phyloP scores from a whole-genome alignment of 805 yeast genomes.

The Cyberlindnera lachancei region DNA sequence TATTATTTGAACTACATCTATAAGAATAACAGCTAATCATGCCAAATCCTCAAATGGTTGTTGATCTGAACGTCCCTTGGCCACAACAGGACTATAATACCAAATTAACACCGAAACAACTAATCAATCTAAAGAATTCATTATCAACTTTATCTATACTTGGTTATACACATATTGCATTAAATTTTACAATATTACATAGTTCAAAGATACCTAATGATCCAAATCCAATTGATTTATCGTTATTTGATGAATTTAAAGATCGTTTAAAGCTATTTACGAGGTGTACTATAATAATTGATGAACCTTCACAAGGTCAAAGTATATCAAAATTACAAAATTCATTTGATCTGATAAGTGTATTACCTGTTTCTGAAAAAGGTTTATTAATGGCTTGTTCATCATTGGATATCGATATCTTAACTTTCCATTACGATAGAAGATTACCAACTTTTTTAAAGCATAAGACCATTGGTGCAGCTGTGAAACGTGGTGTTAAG shows the following conservation, averaged over 20 bases:
- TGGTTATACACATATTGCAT: slow-evolving; percentile 72
- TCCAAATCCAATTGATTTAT: slow-evolving; percentile 35
- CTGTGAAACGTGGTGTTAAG: slow-evolving; percentile 72
- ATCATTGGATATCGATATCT: slow-evolving; percentile 71
- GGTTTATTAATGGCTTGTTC: slow-evolving; percentile 69
- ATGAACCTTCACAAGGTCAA: slow-evolving; percentile 73
- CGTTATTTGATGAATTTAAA: slow-evolving; percentile 18
- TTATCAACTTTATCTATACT: slow-evolving; percentile 46
- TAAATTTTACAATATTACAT: slow-evolving; percentile 48
- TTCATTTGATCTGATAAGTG: slow-evolving; percentile 72
- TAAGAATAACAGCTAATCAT: too few relatives aligned
- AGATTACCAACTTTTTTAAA: slow-evolving; percentile 71
- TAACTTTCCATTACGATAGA: slow-evolving; percentile 60
- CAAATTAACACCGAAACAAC: slow-evolving; percentile 34
- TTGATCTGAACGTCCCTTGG: slow-evolving; percentile 71
- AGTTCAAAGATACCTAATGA: slow-evolving; percentile 6
- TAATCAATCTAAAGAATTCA: slow-evolving; percentile 39
- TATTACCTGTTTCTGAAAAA: slow-evolving; percentile 74
- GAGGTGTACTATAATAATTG: slow-evolving; percentile 67
- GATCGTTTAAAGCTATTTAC: slow-evolving; percentile 45
- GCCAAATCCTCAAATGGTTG: too few relatives aligned
- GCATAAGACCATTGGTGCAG: slow-evolving; percentile 80
- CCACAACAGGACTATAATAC: slow-evolving; percentile 45
- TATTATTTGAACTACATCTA: too few relatives aligned
- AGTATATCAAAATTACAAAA: slow-evolving; percentile 35